Percentiles rank a stretch among this genome's conserved stretches.
These are phyloP conservation scores for Xylariomycetidae sp. DNA, from an alignment of 2,329 filamentous ascomycete genomes.

Conservation along the genomic window DNA sequence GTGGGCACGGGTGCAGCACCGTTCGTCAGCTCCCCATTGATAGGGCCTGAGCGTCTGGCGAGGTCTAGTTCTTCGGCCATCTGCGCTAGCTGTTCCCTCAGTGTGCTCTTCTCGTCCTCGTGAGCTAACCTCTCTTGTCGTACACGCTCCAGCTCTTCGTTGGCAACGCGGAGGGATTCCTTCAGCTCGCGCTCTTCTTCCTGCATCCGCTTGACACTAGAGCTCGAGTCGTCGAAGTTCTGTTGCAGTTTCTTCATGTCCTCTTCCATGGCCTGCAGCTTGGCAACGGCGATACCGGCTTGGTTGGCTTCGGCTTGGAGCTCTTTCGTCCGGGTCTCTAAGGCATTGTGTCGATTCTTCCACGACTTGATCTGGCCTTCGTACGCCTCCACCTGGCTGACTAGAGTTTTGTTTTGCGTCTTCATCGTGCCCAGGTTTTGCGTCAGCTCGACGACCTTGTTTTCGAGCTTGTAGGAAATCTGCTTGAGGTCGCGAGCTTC, in stretches of 20 bases:
- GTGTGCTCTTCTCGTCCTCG: constrained; percentile 78
- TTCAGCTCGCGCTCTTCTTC: constrained; percentile 86
- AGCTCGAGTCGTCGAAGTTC: constrained; percentile 84
- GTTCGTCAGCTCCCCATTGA: constrained; percentile 66
- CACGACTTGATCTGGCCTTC: constrained; percentile 94
- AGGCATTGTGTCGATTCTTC: constrained; percentile 84
- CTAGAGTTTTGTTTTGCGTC: constrained; percentile 85
- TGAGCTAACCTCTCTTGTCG: constrained; percentile 70
- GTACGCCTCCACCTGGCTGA: constrained; percentile 89
- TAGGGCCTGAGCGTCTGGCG: constrained; percentile 71
- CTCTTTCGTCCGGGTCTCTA: constrained; percentile 88
- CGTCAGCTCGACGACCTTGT: constrained; percentile 98
- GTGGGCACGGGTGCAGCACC: constrained; percentile 54
- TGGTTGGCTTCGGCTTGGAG: constrained; percentile 96
- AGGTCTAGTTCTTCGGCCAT: constrained; percentile 89
- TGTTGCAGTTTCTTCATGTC: constrained; percentile 90
- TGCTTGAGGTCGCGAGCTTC: constrained; percentile 98
- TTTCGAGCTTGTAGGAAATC: constrained; percentile 98
- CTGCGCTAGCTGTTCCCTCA: constrained; percentile 84
- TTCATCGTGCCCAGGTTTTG: constrained; percentile 90
- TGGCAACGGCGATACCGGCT: constrained; percentile 89
- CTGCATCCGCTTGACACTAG: constrained; percentile 89
- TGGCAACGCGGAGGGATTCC: constrained; percentile 75
- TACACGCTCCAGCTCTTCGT: constrained; percentile 73
- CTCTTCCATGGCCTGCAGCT: constrained; percentile 85